Evolutionary conservation across 139 green algal genomes (phyloP).

Genomic region (Parachlorella kessleri): DNA sequence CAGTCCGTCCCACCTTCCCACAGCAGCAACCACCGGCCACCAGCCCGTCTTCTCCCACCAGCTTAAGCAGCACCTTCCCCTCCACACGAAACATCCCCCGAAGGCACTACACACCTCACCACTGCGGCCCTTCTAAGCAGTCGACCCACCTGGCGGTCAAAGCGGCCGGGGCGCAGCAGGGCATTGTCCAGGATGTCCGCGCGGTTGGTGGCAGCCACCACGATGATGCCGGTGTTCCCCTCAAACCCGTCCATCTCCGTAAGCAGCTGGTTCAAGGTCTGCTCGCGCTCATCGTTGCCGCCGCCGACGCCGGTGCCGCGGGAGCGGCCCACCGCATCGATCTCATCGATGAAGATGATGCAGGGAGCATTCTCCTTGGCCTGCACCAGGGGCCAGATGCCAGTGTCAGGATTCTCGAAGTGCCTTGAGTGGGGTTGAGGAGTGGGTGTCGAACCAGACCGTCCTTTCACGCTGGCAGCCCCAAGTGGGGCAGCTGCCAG

Average conservation of each 20-base stretch:
- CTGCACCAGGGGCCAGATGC: slow-evolving; percentile 29
- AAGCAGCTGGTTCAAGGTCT: slow-evolving; percentile 99
- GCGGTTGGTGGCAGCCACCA: slow-evolving; percentile 97
- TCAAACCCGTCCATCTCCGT: slow-evolving; percentile 99
- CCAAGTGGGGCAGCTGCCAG: too few species aligned
- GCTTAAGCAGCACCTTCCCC: too few species aligned
- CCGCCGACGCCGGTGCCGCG: slow-evolving; percentile 97
- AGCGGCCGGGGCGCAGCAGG: slow-evolving; percentile 96
- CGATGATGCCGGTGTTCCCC: slow-evolving; percentile 98
- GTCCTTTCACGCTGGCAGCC: too few species aligned
- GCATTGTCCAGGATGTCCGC: slow-evolving; percentile 98
- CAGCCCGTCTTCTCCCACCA: too few species aligned
- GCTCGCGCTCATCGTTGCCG: slow-evolving; percentile 99
- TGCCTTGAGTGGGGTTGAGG: too few species aligned
- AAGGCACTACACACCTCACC: too few species aligned
- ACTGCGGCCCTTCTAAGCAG: too few species aligned
- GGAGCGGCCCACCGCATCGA: slow-evolving; percentile 96
- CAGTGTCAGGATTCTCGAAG: too few species aligned
- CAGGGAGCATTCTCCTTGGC: slow-evolving; percentile 95
- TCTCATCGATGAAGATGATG: slow-evolving; percentile 99
- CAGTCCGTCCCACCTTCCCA: too few species aligned
- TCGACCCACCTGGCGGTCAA: slow-evolving; percentile 96
- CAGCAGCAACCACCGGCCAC: too few species aligned
- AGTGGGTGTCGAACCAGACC: too few species aligned
- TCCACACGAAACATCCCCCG: too few species aligned